Evolutionary conservation across 164 flowering plant genomes (phyloP).

Genomic region (Platanus orientalis): DNA sequence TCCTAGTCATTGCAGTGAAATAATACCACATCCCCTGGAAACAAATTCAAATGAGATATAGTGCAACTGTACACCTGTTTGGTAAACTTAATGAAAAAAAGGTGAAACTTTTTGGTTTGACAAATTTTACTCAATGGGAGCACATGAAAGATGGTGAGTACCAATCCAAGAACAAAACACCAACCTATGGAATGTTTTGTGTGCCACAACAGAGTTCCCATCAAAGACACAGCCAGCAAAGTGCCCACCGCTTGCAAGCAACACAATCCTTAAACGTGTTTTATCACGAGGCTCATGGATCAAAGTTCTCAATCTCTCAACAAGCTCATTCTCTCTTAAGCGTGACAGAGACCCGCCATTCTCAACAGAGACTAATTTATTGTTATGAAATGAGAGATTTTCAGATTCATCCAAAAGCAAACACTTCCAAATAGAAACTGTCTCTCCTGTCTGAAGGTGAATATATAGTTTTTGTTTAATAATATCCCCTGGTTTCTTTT

Average conservation of each 20-base stretch:
- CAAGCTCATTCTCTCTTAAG: conserved; percentile 45
- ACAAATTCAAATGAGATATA: too few relatives aligned
- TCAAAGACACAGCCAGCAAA: conserved; percentile 97
- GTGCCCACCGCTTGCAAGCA: conserved; percentile 93
- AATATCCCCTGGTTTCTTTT: conserved; percentile 16
- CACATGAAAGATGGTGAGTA: background rate
- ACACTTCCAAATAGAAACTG: conserved; percentile 76
- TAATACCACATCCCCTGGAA: too few relatives aligned
- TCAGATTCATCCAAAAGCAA: conserved; percentile 58
- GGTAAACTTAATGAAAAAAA: too few relatives aligned
- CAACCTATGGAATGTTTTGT: conserved; percentile 95
- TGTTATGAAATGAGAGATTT: conserved; percentile 35
- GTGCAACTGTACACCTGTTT: too few relatives aligned
- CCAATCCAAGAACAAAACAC: conserved; percentile 9
- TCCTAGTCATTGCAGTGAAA: too few relatives aligned
- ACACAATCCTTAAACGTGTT: conserved; percentile 52
- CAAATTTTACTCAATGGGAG: background rate
- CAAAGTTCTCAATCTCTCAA: conserved; percentile 49
- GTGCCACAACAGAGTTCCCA: conserved; percentile 76
- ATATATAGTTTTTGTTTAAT: conserved; percentile 49
- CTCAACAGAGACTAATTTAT: conserved; percentile 17
- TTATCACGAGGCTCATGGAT: conserved; percentile 55
- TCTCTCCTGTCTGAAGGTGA: conserved; percentile 56
- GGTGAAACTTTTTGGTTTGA: too few relatives aligned
- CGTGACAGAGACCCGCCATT: conserved; percentile 9